Evolutionary conservation across 805 yeast genomes (phyloP), one percentile per base, ranked within the genome.

Genomic region (Wickerhamomyces chambardii): DNA sequence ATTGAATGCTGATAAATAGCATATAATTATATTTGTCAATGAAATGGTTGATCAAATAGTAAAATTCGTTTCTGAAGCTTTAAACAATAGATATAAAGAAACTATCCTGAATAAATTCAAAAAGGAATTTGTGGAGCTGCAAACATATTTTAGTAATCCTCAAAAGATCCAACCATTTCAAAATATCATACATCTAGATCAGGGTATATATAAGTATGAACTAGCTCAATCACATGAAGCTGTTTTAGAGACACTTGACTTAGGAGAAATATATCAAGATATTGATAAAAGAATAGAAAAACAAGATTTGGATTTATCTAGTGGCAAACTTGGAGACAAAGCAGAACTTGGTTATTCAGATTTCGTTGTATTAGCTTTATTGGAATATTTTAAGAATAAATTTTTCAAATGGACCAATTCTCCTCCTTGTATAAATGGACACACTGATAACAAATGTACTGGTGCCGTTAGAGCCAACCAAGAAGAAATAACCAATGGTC

Each of bases 391-490:
- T 61, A 86, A 85, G 46, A 63, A 76, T 28, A 79, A 74, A 29
- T 87, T 84, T 60, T 90, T 90, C 60, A 63, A 58, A 19, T 90
- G 97, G 97, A 78, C 84, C 8, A 81, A 82, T 47, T 67, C 68
- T 27, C 86, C 92, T 0, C 52, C 62, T 10, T 84, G 95, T 45
- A 34, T 34, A 0, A 83, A 95, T 17, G 51, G 50, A 3, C 63
- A 62, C 5, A 59, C 62, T 35, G 51, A 56, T 15, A 63, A 68
- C 21, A 64, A 39, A 3, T 41, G 53, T 0, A 36, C 56, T 0
- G 74, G 76, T 0, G 51, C 58, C 0, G 55, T 56, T 1, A 47
- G 58, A 2, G 76, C 86, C 0, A 65, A 57, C 16, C 37, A 46
- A 0, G 61, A 57, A 14, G 86, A 78, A 35, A 52, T 51, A 14